Conservation (phyloP, 202 grass and related monocot genomes). For the Cymbopogon flexuosus region DNA sequence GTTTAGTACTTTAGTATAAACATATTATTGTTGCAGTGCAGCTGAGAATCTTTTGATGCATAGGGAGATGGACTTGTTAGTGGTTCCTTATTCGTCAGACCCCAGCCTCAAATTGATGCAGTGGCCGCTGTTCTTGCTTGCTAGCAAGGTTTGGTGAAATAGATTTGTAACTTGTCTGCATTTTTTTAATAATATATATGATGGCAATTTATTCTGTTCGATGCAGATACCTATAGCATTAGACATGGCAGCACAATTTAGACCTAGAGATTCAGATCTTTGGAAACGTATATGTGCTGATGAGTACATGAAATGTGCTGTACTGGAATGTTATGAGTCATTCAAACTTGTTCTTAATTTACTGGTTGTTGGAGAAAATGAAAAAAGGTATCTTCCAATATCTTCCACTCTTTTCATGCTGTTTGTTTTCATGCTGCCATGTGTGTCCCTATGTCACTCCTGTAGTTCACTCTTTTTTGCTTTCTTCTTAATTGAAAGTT, state of each 20-base stretch:
- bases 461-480: too few relatives aligned
- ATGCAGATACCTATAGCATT: conserved; percentile 91
- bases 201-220: conserved; percentile 10
- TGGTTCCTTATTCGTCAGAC: conserved; percentile 85
- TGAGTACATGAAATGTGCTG: conserved; percentile 98
- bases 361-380: conserved; percentile 85
- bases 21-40: neutral
- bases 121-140: conserved; percentile 91
- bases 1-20: conserved; percentile 6
- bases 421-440: too few relatives aligned
- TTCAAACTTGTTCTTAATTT: conserved; percentile 92
- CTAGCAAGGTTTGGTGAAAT: conserved; percentile 72
- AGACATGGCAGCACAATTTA: conserved; percentile 88
- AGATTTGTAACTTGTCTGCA: conserved; percentile 21
- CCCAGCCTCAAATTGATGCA: conserved; percentile 90
- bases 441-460: too few relatives aligned
- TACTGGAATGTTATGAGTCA: conserved; percentile 93
- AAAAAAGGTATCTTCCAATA: conserved; percentile 63
- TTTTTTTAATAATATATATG: neutral
- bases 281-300: conserved; percentile 95
- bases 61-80: conserved; percentile 93
- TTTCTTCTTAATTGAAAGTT: neutral
- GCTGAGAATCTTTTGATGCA: conserved; percentile 23
- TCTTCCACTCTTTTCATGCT: neutral
- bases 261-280: conserved; percentile 82